phyloP scores from a whole-genome alignment of 148 eudicot species.

The Talinum fruticosum region DNA sequence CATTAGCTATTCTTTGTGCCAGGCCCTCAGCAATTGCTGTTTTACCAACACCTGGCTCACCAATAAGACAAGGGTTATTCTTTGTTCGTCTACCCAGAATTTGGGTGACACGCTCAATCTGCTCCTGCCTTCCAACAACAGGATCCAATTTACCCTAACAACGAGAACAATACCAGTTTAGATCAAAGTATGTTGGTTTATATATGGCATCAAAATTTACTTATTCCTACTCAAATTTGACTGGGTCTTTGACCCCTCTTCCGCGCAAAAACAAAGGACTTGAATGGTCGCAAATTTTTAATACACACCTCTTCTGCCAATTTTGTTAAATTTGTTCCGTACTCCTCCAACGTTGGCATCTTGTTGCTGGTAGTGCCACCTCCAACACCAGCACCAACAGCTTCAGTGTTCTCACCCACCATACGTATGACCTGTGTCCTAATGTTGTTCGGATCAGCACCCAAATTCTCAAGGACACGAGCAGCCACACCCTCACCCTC shows the following conservation, averaged over 20 bases:
- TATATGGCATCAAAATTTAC: neutral
- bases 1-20: conserved; percentile 81
- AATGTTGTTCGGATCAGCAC: conserved; percentile 85
- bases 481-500: conserved; percentile 98
- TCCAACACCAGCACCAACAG: conserved; percentile 84
- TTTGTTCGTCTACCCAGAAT: conserved; percentile 82
- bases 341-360: conserved; percentile 93
- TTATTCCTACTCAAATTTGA: neutral
- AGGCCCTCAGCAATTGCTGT: conserved; percentile 97
- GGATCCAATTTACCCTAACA: conserved; percentile 89
- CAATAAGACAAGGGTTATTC: conserved; percentile 93
- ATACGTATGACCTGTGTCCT: conserved; percentile 90
- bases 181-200: neutral
- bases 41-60: conserved; percentile 98
- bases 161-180: conserved; percentile 16
- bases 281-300: neutral
- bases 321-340: conserved; percentile 93
- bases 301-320: conserved; percentile 80
- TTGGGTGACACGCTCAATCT: conserved; percentile 93
- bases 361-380: conserved; percentile 71
- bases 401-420: conserved; percentile 88
- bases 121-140: conserved; percentile 87
- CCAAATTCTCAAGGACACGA: conserved; percentile 81
- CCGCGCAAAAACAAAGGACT: too few species aligned
- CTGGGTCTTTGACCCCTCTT: too few species aligned